Base-by-base conservation (phyloP, 2,329 filamentous ascomycete genomes). In the Talaromyces albobiverticillius region DNA sequence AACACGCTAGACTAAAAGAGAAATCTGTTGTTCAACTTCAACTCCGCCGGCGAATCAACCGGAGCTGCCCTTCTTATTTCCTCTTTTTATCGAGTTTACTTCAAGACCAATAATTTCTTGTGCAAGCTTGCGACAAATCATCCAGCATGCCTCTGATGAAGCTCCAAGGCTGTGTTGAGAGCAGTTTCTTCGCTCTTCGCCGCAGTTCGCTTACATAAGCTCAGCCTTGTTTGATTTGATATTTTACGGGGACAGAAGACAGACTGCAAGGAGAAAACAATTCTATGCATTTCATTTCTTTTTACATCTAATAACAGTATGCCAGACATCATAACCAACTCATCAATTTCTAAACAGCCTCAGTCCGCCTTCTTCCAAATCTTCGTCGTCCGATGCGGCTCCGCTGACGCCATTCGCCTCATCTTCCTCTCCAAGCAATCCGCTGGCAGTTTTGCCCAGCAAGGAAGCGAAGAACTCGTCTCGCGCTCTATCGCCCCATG, bases 401-500 rank as follows among this genome's bases (percentile, higher is more conserved):
- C 48, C 36, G n/a, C 45, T 49, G n/a, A 25, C 29, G 26, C 43
- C 64, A 52, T 80, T 81, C 32, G 14, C 36, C 29, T 47, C 42
- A 56, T 77, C 77, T 5, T 71, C 74, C 64, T 90, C 87, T 43
- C 82, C 78, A 53, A 91, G 72, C 62, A 80, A 76, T 67, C 87
- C 79, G 68, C 84, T 86, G 64, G 87, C 85, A 46, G 68, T 70
- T 54, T 64, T 68, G 0, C 89, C 89, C 59, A 93, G 83, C 59
- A 92, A 71, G 23, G 86, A 87, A 13, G 85, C 85, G 67, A 92
- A 92, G 70, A 93, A 84, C 54, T 79, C 76, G 34, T 94, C 89
- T 56, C 90, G 84, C 53, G 92, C 90, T 56, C 83, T 81, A 61
- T 87, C 84, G 58, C 89, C 88, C 94, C 94, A 99, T 14, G 71